Percentiles rank a stretch among this genome's conserved stretches.
Conservation (phyloP, 495 filamentous ascomycete species). For the Penicillium odoratum region DNA sequence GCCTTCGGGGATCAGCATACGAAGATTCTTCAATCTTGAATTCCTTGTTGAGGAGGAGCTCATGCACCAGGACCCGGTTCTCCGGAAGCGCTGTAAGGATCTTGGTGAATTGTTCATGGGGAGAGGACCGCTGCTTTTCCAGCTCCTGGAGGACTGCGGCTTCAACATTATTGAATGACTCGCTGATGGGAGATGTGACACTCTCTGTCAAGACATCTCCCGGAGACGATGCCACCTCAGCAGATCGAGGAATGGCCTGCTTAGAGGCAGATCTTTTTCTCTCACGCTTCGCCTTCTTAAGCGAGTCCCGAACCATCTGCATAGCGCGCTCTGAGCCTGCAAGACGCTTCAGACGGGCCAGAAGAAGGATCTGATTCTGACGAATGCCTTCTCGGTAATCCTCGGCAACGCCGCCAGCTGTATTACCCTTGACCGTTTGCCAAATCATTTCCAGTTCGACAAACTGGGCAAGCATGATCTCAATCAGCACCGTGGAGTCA, state of each 20-base stretch:
- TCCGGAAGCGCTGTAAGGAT: conserved; percentile 70
- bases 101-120: conserved; percentile 49
- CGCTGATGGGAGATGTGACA: conserved; percentile 47
- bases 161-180: conserved; percentile 45
- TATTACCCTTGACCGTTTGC: conserved; percentile 92
- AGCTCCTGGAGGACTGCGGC: conserved; percentile 39
- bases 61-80: conserved; percentile 85
- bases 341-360: conserved; percentile 86
- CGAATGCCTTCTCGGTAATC: conserved; percentile 92
- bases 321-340: conserved; percentile 81
- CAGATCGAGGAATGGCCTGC: conserved; percentile 61
- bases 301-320: conserved; percentile 76
- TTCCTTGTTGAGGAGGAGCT: conserved; percentile 87
- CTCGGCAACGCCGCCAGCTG: conserved; percentile 76
- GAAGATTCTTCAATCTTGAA: conserved; percentile 60
- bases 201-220: conserved; percentile 42
- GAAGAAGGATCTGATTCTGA: conserved; percentile 86
- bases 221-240: conserved; percentile 36
- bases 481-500: conserved; percentile 80
- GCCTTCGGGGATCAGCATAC: conserved; percentile 51
- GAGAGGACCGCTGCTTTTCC: conserved; percentile 38
- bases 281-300: conserved; percentile 72
- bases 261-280: conserved; percentile 55
- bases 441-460: conserved; percentile 94
- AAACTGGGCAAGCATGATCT: conserved; percentile 95